Percentiles rank a stretch among this genome's conserved stretches.
phyloP scores from a whole-genome alignment of 805 yeast genomes.

The Ogataea nitratoaversa region DNA sequence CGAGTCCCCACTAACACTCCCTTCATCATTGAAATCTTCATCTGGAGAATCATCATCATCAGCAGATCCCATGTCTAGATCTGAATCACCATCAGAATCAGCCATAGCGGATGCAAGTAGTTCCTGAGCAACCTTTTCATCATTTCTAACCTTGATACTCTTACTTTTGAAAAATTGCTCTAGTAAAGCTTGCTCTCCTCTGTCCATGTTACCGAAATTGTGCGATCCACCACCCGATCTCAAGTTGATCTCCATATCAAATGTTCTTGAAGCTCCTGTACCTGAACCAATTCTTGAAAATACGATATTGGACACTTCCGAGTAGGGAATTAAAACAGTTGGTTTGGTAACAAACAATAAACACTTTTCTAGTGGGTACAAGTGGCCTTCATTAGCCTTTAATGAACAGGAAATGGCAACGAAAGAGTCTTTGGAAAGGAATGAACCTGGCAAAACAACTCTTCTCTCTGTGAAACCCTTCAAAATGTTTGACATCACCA shows the following conservation, averaged over 20 bases:
- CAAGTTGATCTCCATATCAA: slow-evolving; percentile 79
- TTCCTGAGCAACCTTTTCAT: slow-evolving; percentile 82
- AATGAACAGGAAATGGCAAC: slow-evolving; percentile 89
- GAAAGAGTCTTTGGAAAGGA: slow-evolving; percentile 67
- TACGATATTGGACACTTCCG: slow-evolving; percentile 71
- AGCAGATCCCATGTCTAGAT: slow-evolving; percentile 64
- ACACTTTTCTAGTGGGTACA: slow-evolving; percentile 90
- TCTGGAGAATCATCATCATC: slow-evolving; percentile 77
- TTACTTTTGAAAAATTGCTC: slow-evolving; percentile 75
- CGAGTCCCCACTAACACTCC: slow-evolving; percentile 20
- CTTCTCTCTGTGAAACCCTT: slow-evolving; percentile 87
- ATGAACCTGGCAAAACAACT: slow-evolving; percentile 80
- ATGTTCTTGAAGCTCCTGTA: slow-evolving; percentile 76
- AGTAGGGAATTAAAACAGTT: slow-evolving; percentile 82
- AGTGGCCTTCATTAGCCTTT: slow-evolving; percentile 92
- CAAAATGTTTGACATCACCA: slow-evolving; percentile 82
- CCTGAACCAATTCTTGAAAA: slow-evolving; percentile 88
- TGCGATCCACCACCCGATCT: slow-evolving; percentile 66
- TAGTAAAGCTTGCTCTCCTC: slow-evolving; percentile 81
- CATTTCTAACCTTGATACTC: slow-evolving; percentile 79
- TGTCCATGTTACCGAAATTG: slow-evolving; percentile 80
- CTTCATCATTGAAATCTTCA: slow-evolving; percentile 76
- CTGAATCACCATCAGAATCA: slow-evolving; percentile 53
- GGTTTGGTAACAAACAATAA: slow-evolving; percentile 91
- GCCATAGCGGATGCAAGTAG: slow-evolving; percentile 74